Evolutionary conservation across 2,329 filamentous ascomycete species (phyloP), one percentile per base, ranked within the genome.

Genomic region (Beauveria australis): DNA sequence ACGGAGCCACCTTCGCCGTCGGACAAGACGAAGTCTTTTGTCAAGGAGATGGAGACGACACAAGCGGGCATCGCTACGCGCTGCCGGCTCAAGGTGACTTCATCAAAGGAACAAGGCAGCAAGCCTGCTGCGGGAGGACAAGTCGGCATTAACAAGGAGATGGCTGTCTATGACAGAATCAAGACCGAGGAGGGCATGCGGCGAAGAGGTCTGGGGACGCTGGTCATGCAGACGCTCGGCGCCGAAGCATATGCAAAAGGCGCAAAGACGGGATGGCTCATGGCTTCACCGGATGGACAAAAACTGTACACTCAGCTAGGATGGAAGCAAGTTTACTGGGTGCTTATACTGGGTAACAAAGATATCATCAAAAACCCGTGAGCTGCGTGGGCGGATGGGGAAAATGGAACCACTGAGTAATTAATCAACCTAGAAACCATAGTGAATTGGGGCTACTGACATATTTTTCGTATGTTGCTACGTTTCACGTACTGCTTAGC

Each of bases 271-370:
- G 59, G 59, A 1, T 61, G 59, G 59, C 26, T 61, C 33, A 61
- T 61, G 19, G 59, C 30, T 14, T 33, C 59, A 19, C 30, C 46
- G 8, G 52, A 61, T 3, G 59, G 59, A 9, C 44, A 56, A 18
- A 44, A 43, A 12, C 33, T 56, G 24, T 61, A 61, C 53, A 22
- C 51, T 14, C 40, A 44, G 14, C 55, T 68, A 1, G 59, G 59
- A 19, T 71, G 68, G 70, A 56, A 67, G 19, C 24, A 28, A 9
- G 3, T 7, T 1, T 46, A 37, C 41, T 26, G 41, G 24, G 57
- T 59, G n/a, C 41, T 59, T 4, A 24, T 59, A 14, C 9, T 53
- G 19, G 57, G 57, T 5, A 46, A 59, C 14, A 53, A 59, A 5
- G 19, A 53, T 5, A 40, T 41, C 1, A 41, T 53, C 19, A 47